Evolutionary conservation across 2,329 filamentous ascomycete genomes (phyloP), one percentile per base, ranked within the genome.

Genomic region (Penicillium frequentans): DNA sequence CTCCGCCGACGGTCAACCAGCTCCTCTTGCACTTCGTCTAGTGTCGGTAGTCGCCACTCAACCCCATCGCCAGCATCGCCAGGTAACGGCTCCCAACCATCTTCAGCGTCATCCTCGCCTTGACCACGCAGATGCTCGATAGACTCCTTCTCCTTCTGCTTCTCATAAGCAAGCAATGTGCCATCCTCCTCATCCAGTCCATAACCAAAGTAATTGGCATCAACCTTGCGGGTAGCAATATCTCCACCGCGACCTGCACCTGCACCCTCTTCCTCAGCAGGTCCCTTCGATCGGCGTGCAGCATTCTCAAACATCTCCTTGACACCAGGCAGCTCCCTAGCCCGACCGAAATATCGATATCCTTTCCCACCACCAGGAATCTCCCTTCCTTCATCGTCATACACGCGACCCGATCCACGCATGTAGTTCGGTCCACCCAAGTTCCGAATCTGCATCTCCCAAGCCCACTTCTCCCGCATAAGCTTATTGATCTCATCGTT

Each of bases 401-500:
- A 91, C 49, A 90, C 82, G 63, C 86, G 86, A 29, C 82, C 86
- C 0, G 83, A 84, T 5, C 85, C 85, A 49, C 92, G 84, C 89
- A 95, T 96, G 75, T 98, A 99, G 76, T 98, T 98, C 29, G 95
- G 95, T 2, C 95, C 95, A n/a, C 95, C 95, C 24, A 98, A 75
- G 69, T 96, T 96, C 57, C 93, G 85, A 66, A 99, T 97, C 77
- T 97, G 92, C 67, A 95, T 86, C 81, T 99, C 95, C 95, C 95
- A 99, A 84, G 96, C 93, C 83, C 96, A 92, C 78, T 99, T 99
- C 81, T 99, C 95, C 63, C 92, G 88, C 91, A 99, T 97, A 61
- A 96, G 84, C 79, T 96, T 96, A 82, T 99, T 99, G 82, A 99
- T 96, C 78, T 99, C 95, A 76, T 99, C 95, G 79, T 99, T 99